phyloP scores from a whole-genome alignment of 1,139 yeast species.

The Protomyces arabidopsidicola region DNA sequence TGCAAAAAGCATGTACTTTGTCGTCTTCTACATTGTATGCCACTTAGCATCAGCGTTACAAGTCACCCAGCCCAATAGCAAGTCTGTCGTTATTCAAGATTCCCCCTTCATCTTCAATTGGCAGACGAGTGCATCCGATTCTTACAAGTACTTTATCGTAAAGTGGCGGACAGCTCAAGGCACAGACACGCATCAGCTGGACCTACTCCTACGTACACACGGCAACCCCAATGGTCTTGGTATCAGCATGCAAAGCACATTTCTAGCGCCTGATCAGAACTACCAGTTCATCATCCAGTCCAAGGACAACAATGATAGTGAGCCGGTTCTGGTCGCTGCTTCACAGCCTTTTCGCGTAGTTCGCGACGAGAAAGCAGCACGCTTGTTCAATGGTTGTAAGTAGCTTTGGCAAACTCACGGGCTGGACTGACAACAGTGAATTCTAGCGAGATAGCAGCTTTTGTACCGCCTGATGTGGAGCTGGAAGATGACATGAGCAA shows the following conservation, averaged over 20 bases:
- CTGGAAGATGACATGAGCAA: background rate
- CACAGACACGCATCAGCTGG: background rate
- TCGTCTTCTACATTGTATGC: no score
- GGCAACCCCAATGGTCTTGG: background rate
- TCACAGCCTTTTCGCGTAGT: background rate
- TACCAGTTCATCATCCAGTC: background rate
- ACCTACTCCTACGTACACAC: background rate
- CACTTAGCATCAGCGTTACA: background rate
- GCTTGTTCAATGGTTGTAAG: background rate
- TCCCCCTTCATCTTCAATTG: background rate
- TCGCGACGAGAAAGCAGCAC: background rate
- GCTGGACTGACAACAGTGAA: background rate
- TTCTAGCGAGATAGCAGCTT: background rate
- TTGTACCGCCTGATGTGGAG: background rate
- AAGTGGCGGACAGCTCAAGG: background rate
- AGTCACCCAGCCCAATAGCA: background rate
- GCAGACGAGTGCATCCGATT: background rate
- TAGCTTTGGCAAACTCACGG: background rate
- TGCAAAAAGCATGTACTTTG: no score
- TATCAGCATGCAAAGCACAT: background rate
- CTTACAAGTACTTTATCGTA: background rate
- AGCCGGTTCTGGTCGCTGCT: background rate
- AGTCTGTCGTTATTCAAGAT: background rate
- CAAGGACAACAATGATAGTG: background rate
- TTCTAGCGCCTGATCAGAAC: background rate